phyloP scores from a whole-genome alignment of 1,284 basidiomycete genomes.

The Stygiomarasmius scandens region DNA sequence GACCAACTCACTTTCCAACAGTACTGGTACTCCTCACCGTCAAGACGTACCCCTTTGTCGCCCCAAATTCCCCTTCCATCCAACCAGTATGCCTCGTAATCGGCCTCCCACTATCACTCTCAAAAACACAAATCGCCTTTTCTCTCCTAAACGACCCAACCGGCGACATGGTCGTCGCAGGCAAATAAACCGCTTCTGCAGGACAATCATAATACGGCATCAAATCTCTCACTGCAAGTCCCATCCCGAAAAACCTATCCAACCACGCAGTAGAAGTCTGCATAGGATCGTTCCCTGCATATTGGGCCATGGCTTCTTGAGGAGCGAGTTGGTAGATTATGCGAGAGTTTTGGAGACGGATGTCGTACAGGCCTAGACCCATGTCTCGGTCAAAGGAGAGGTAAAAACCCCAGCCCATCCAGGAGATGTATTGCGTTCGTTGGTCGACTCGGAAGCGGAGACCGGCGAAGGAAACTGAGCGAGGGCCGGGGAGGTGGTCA shows the following conservation, averaged over 20 bases:
- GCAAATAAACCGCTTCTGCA: constrained; percentile 57
- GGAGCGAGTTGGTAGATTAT: constrained; percentile 45
- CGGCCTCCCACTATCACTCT: constrained; percentile 59
- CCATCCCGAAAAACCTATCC: constrained; percentile 70
- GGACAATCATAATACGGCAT: constrained; percentile 71
- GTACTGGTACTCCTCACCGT: constrained; percentile 59
- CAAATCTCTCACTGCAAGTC: constrained; percentile 53
- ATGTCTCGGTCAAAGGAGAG: constrained; percentile 68
- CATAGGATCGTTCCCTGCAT: constrained; percentile 67
- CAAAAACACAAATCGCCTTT: constrained; percentile 69
- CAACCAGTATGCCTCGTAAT: constrained; percentile 62
- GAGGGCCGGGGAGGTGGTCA: constrained; percentile 64
- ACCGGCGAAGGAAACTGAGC: constrained; percentile 60
- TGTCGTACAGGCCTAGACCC: constrained; percentile 69
- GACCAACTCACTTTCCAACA: constrained; percentile 58
- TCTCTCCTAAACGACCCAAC: constrained; percentile 45
- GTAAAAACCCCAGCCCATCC: constrained; percentile 69
- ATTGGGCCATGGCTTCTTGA: constrained; percentile 66
- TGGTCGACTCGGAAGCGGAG: constrained; percentile 59
- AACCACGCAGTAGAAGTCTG: constrained; percentile 67
- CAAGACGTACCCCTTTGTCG: constrained; percentile 61
- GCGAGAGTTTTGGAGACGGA: constrained; percentile 24
- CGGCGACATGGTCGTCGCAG: constrained; percentile 54
- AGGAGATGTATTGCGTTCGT: constrained; percentile 56
- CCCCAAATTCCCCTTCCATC: constrained; percentile 53